Evolutionary conservation across 176 grass and related monocot species (phyloP), one percentile per base, ranked within the genome.

Genomic region (Bromus sterilis): DNA sequence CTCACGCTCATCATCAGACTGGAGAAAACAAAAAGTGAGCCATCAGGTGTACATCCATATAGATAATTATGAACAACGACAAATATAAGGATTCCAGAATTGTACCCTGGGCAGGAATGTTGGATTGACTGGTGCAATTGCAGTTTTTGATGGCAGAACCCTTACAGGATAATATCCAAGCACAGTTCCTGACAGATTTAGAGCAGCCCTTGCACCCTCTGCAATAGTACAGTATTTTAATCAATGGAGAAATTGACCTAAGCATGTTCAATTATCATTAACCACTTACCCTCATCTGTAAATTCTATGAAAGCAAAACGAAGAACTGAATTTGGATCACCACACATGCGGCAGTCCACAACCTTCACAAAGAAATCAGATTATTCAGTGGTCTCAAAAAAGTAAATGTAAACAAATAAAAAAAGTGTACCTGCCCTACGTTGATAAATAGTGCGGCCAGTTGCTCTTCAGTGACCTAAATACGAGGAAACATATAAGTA

Each of bases 271-370:
- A 71, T 39, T 24, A 43, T 85, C 37, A 77, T 28, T 66, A 37
- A 79, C 42, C 12, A 82, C 70, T 86, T 91, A 99, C 93, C 96
- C 77, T 95, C 96, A 88, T 99, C 96, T 83, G 96, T 99, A 75
- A 99, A 99, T 82, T 99, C 96, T 89, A 99, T 99, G 49, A 99
- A 99, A 85, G 96, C 96, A 82, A 99, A 99, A 51, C 96, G 96
- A 78, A 99, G 96, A 75, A 99, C 96, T 41, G 96, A 95, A 78
- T 99, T 99, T 31, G 96, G 96, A 64, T 99, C 96, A 53, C 96
- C 96, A 80, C 96, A 99, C 86, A 99, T 92, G 60, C 96, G 96
- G 76, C 96, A 99, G 48, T 99, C 96, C 81, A 99, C 96, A 80
- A 99, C 96, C 93, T 99, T 85, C 31, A 86, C 23, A 77, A 78